Percentiles rank a stretch among this genome's conserved stretches.
Conservation (phyloP, 345 rosid genomes). For the Brassica juncea region DNA sequence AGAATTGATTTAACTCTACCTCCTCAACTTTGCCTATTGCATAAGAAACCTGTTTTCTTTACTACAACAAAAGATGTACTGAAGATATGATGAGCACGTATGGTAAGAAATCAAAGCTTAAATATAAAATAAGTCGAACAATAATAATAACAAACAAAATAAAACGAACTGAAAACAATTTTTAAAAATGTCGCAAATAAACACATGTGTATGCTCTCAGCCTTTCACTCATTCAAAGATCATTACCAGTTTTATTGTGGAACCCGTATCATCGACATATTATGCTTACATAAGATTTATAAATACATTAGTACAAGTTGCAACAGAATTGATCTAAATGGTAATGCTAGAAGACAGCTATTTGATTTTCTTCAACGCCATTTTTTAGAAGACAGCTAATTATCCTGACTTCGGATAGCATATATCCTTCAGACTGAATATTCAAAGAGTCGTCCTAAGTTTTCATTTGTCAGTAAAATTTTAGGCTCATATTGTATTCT, state of each 20-base stretch:
- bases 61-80: not conserved
- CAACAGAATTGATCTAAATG: constrained; percentile 3
- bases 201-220: too few species aligned
- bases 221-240: too few species aligned
- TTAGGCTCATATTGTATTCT: not conserved
- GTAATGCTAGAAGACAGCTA: constrained; percentile 27
- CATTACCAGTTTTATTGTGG: not conserved
- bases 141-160: too few species aligned
- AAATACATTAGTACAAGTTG: not conserved
- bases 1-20: not conserved
- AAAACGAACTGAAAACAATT: too few species aligned
- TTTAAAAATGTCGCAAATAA: too few species aligned
- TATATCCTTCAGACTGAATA: constrained; percentile 36
- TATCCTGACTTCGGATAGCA: constrained; percentile 27
- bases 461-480: constrained; percentile 30
- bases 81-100: not conserved
- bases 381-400: constrained; percentile 37
- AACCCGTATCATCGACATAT: not conserved
- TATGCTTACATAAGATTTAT: not conserved
- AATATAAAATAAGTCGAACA: too few species aligned
- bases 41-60: not conserved
- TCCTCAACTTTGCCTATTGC: not conserved
- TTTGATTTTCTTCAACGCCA: not conserved
- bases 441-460: constrained; percentile 40
- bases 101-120: not conserved